phyloP scores from a whole-genome alignment of 805 yeast species.

The Candida glaebosa region DNA sequence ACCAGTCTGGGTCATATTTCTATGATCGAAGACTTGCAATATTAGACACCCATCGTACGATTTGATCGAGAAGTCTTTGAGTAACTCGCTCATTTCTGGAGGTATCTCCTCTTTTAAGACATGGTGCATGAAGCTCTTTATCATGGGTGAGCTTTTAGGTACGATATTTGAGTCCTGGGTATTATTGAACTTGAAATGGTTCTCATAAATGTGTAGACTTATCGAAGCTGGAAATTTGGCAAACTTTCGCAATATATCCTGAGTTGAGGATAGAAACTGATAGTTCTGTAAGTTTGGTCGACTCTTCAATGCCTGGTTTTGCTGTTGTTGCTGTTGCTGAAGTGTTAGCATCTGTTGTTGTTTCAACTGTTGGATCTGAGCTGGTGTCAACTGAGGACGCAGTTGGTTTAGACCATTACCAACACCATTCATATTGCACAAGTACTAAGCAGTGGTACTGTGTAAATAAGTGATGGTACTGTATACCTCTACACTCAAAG shows the following conservation, averaged over 20 bases:
- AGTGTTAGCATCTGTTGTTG: constrained; percentile 36
- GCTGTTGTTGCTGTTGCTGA: constrained; percentile 19
- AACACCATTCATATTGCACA: constrained; percentile 1
- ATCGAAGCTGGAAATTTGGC: constrained; percentile 75
- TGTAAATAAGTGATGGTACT: neutral
- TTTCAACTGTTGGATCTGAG: constrained; percentile 23
- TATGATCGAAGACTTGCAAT: constrained; percentile 81
- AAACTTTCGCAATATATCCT: constrained; percentile 72
- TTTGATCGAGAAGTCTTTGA: constrained; percentile 79
- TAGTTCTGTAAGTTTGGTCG: constrained; percentile 29
- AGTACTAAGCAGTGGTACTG: too few species aligned
- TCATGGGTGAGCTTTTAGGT: constrained; percentile 72
- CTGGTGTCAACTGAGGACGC: constrained; percentile 15
- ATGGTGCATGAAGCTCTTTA: constrained; percentile 74
- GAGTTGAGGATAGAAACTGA: constrained; percentile 67
- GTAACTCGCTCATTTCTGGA: constrained; percentile 81
- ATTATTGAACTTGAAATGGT: constrained; percentile 87
- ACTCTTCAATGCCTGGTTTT: constrained; percentile 18
- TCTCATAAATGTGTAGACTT: constrained; percentile 87
- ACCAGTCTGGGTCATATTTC: constrained; percentile 40
- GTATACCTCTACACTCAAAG: too few species aligned
- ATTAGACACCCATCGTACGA: constrained; percentile 90
- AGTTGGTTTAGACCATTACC: constrained; percentile 8
- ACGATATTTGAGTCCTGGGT: constrained; percentile 76
- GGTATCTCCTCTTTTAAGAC: constrained; percentile 84